Evolutionary conservation across 495 filamentous ascomycete species (phyloP), one percentile per base, ranked within the genome.

Genomic region (Lasiosphaeris hirsuta): DNA sequence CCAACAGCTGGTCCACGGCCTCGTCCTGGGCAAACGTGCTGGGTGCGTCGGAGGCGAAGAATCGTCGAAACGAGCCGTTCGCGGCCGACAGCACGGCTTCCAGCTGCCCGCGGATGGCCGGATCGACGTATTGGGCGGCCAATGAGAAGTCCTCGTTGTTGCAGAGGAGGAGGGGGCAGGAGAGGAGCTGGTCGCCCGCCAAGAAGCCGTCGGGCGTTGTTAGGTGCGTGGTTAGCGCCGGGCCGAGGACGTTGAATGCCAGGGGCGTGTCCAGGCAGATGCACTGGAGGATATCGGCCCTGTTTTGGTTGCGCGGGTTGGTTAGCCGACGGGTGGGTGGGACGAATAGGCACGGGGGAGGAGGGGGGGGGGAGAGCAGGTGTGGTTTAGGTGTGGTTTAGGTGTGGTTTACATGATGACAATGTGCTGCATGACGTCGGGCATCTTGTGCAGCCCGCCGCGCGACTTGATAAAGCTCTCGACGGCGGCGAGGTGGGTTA

Each of bases 371-470:
- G n/a, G n/a, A n/a, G n/a, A n/a, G n/a, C n/a, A n/a, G n/a, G n/a
- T n/a, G n/a, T n/a, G n/a, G n/a, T n/a, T n/a, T n/a, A n/a, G n/a
- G n/a, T n/a, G n/a, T n/a, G n/a, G n/a, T n/a, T n/a, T n/a, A n/a
- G 15, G 39, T 7, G 33, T 33, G 15, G 5, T 4, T 19, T 36
- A 49, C 54, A 47, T 57, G 15, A 57, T 39, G 11, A 57, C 54
- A 19, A 57, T 14, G 34, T 57, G 54, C 45, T 57, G 54, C 54
- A 57, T 57, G 11, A 57, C 54, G 8, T 40, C 38, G 2, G 54
- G 54, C 54, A 57, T 49, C 36, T 38, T 47, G 10, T n/a, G 11
- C 15, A 57, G 15, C 2, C 54, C 54, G 1, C 54, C 54, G 7
- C 54, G 44, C 2, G 54, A n/a, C 37, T 47, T 57, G 54, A 57